phyloP scores from a whole-genome alignment of 208 protist species.

The Polymyxa betae region DNA sequence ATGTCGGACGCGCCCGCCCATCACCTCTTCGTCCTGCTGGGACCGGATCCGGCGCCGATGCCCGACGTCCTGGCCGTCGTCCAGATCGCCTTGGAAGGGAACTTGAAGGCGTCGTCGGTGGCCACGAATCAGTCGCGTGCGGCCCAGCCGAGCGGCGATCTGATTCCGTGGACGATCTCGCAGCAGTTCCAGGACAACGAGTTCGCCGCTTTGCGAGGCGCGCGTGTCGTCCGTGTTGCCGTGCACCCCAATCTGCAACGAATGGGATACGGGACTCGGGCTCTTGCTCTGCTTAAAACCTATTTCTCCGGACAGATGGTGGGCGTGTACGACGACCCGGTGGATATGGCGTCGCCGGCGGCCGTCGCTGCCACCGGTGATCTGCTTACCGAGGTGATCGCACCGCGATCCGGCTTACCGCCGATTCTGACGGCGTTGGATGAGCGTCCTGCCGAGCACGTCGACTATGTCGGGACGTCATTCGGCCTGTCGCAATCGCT shows the following conservation, averaged over 20 bases:
- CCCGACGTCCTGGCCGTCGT: constrained; percentile 96
- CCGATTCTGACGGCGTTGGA: background rate
- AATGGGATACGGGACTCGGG: constrained; percentile 77
- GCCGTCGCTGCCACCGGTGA: background rate
- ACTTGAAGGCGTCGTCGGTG: constrained; percentile 72
- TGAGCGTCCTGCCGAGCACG: background rate
- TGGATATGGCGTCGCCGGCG: background rate
- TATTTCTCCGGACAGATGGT: background rate
- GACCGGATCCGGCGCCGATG: constrained; percentile 71
- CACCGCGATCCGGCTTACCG: constrained; percentile 4
- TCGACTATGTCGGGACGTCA: constrained; percentile 60
- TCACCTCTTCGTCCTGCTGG: constrained; percentile 95
- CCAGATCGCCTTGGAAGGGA: constrained; percentile 77
- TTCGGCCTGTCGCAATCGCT: constrained; percentile 56
- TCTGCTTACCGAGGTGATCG: background rate
- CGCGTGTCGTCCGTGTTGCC: constrained; percentile 96
- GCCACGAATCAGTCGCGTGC: constrained; percentile 72
- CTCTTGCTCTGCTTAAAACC: constrained; percentile 14
- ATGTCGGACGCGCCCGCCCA: constrained; percentile 98
- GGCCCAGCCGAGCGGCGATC: constrained; percentile 90
- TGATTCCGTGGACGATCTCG: constrained; percentile 98
- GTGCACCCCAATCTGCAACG: constrained; percentile 92
- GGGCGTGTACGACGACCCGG: background rate
- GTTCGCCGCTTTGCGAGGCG: constrained; percentile 90
- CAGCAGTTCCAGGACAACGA: constrained; percentile 78